Conservation (phyloP, 257 asterid species). For the Solanum dulcamara region DNA sequence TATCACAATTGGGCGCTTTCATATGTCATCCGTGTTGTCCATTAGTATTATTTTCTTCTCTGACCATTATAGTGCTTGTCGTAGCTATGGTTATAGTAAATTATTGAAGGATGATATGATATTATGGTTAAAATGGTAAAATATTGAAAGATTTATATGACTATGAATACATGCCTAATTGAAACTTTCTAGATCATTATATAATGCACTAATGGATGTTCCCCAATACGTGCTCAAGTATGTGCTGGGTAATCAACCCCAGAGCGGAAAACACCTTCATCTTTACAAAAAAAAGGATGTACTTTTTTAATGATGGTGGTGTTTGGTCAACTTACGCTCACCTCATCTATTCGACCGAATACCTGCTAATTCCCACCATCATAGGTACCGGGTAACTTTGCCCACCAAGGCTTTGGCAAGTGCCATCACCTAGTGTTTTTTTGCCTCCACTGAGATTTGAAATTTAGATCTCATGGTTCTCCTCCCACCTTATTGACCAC, state of each 20-base stretch:
- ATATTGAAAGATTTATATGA: neutral
- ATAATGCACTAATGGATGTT: neutral
- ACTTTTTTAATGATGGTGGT: neutral
- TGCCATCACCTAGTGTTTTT: neutral
- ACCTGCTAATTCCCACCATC: neutral
- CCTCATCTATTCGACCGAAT: neutral
- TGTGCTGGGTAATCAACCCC: neutral
- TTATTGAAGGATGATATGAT: neutral
- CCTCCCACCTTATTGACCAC: neutral
- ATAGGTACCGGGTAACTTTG: neutral
- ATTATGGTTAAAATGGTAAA: neutral
- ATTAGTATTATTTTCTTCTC: neutral
- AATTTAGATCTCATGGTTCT: neutral
- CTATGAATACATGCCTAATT: neutral
- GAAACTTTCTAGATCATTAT: neutral
- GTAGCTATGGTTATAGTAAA: neutral
- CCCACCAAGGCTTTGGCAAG: neutral
- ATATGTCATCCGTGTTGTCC: neutral
- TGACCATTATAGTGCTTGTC: neutral
- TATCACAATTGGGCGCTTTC: neutral
- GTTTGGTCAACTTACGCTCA: neutral
- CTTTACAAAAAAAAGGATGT: neutral
- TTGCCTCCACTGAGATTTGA: neutral
- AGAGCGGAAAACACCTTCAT: neutral
- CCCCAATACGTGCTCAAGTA: neutral